Percentiles rank a stretch among this genome's conserved stretches.
phyloP scores from a whole-genome alignment of 305 asterid species.

The Petunia hybrid region DNA sequence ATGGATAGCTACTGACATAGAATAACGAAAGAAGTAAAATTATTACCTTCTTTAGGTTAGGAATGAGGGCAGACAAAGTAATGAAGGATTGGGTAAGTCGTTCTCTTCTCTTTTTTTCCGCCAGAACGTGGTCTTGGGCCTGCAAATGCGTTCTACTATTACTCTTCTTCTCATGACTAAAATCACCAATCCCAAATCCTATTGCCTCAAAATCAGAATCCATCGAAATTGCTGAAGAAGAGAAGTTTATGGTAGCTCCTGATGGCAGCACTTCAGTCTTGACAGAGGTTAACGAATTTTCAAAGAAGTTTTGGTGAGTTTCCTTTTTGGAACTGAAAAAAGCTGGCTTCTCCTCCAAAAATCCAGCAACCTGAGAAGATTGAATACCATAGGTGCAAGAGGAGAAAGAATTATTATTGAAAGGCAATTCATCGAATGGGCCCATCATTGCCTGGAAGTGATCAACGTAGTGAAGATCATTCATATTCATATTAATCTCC shows the following conservation, averaged over 20 bases:
- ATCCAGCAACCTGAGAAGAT: slow-evolving; percentile 3
- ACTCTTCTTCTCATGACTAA: not conserved
- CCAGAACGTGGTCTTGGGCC: slow-evolving; percentile 47
- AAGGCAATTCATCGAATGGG: slow-evolving; percentile 7
- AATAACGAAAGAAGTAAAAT: not conserved
- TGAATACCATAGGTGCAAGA: not conserved
- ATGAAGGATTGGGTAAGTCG: slow-evolving; percentile 42
- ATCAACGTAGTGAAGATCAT: not conserved
- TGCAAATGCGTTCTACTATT: slow-evolving; percentile 39
- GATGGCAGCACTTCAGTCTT: slow-evolving; percentile 27
- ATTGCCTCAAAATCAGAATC: not conserved
- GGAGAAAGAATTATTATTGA: not conserved
- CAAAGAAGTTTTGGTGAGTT: not conserved
- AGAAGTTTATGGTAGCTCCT: slow-evolving; percentile 29
- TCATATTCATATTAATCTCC: slow-evolving; percentile 9
- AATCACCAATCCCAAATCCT: slow-evolving; percentile 12
- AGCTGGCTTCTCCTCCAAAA: not conserved
- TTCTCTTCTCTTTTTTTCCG: slow-evolving; percentile 51
- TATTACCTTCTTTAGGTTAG: slow-evolving; percentile 51
- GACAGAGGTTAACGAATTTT: not conserved
- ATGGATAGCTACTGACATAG: not conserved
- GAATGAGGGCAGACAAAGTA: slow-evolving; percentile 49
- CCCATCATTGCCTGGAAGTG: not conserved
- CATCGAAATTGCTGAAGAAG: not conserved
- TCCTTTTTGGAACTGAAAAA: not conserved